Percentiles rank a stretch among this genome's conserved stretches.
Conservation (phyloP, 257 asterid genomes). For the Ophiorrhiza pumila region DNA sequence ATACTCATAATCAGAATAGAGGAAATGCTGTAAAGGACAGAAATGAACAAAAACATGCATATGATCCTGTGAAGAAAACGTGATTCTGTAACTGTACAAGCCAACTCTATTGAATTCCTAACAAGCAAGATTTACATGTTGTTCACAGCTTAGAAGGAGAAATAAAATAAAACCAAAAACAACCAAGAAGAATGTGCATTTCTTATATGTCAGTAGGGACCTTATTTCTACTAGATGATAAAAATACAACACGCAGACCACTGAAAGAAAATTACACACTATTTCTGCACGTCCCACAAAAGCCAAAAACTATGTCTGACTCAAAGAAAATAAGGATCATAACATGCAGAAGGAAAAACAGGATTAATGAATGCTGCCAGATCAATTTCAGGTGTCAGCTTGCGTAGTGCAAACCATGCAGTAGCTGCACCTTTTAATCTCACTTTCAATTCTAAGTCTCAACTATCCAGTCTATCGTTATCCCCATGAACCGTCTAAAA, state of each 20-base stretch:
- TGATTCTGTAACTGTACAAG: neutral
- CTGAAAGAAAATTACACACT: neutral
- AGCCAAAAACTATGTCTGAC: neutral
- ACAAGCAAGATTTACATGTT: neutral
- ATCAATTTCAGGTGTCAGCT: neutral
- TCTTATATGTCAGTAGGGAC: neutral
- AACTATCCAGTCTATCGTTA: neutral
- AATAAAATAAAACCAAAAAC: neutral
- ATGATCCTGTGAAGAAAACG: neutral
- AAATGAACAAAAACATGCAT: neutral
- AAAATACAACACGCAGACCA: neutral
- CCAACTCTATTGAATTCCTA: neutral
- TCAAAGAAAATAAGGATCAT: neutral
- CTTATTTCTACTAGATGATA: neutral
- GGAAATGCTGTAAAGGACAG: neutral
- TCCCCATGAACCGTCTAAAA: neutral
- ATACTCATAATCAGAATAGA: slow-evolving; percentile 5
- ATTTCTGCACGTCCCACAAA: neutral
- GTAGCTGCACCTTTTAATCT: neutral
- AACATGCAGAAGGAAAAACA: neutral
- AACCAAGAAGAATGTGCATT: neutral
- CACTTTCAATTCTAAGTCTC: neutral
- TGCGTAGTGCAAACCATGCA: neutral
- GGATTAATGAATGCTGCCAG: neutral
- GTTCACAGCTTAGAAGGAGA: neutral